Evolutionary conservation across 2,329 filamentous ascomycete genomes (phyloP).

Genomic region (Penicillium sp.): DNA sequence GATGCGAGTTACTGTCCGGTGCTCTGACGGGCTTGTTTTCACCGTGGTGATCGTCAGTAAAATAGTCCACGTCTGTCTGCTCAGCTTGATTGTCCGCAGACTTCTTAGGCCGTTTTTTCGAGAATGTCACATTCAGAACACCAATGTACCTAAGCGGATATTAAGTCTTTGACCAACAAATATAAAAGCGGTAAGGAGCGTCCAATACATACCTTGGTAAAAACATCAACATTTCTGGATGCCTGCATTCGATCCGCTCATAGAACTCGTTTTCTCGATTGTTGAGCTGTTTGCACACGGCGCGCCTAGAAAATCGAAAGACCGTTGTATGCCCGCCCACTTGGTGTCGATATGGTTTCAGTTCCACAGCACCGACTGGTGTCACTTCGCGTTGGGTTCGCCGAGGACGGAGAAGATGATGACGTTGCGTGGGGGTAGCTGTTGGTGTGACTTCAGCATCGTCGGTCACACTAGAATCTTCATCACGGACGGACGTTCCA

Average conservation of each 20-base stretch:
- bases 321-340: conserved; percentile 96
- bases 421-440: conserved; percentile 46
- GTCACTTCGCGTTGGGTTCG: conserved; percentile 36
- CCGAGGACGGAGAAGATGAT: conserved; percentile 32
- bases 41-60: conserved; percentile 13
- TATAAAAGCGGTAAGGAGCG: not conserved
- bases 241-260: conserved; percentile 88
- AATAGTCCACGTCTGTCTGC: conserved; percentile 21
- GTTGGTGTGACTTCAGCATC: conserved; percentile 57
- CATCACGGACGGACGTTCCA: conserved; percentile 48
- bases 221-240: conserved; percentile 88
- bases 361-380: conserved; percentile 87
- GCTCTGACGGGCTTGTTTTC: conserved; percentile 21
- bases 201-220: conserved; percentile 72
- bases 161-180: conserved; percentile 7
- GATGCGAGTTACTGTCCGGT: conserved; percentile 20
- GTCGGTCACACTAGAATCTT: conserved; percentile 60
- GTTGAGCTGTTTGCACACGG: conserved; percentile 97
- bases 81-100: conserved; percentile 36
- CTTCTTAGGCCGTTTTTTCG: conserved; percentile 70
- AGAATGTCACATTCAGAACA: conserved; percentile 93
- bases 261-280: conserved; percentile 99
- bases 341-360: conserved; percentile 97
- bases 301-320: conserved; percentile 92
- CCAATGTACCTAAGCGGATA: conserved; percentile 78